These are phyloP conservation scores for Theobroma grandiflorum DNA, from an alignment of 441 rosid genomes.

Conservation along the genomic window DNA sequence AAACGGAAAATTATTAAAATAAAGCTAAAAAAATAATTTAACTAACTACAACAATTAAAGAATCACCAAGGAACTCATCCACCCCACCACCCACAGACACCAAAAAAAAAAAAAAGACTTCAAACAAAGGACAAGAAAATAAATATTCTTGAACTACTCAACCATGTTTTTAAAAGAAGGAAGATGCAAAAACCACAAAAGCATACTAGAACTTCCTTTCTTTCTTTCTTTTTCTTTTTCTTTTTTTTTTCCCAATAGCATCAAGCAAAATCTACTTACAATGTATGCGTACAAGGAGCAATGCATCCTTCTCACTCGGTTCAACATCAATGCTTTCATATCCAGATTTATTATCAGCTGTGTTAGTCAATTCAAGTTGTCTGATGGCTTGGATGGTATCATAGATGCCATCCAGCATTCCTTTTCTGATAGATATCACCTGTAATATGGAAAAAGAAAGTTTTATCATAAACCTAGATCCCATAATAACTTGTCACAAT, in stretches of 20 bases:
- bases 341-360: slow-evolving; percentile 43
- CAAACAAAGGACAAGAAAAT: background rate
- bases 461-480: slow-evolving; percentile 16
- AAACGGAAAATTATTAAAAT: background rate
- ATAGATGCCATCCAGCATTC: slow-evolving; percentile 89
- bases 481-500: slow-evolving; percentile 10
- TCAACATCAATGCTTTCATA: slow-evolving; percentile 64
- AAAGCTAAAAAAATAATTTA: background rate
- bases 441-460: slow-evolving; percentile 39
- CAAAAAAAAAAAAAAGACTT: background rate
- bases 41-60: background rate
- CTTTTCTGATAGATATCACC: slow-evolving; percentile 84
- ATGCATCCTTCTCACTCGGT: slow-evolving; percentile 51
- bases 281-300: slow-evolving; percentile 21
- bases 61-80: slow-evolving; percentile 4
- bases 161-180: background rate
- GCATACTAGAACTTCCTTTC: slow-evolving; percentile 1
- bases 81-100: background rate
- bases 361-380: slow-evolving; percentile 46
- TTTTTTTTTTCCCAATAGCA: background rate
- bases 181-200: background rate
- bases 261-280: slow-evolving; percentile 44
- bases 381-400: slow-evolving; percentile 68
- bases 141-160: background rate
- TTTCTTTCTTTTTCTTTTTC: no score